phyloP scores from a whole-genome alignment of 106 monocot species.

The Apostasia ramifera region DNA sequence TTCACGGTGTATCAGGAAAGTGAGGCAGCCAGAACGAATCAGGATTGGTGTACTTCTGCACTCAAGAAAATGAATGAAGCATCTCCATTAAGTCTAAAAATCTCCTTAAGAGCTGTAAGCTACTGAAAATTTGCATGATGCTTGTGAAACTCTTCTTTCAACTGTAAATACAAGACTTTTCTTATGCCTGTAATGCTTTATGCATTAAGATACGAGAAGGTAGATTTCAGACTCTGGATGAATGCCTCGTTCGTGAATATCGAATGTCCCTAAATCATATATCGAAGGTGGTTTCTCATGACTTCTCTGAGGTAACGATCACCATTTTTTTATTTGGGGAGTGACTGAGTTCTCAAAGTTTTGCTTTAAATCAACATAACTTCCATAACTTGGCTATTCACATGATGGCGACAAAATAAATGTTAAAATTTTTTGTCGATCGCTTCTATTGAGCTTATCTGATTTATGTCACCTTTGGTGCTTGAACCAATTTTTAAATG shows the following conservation, averaged over 20 bases:
- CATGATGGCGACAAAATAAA: too few relatives aligned
- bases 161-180: neutral
- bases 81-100: constrained; percentile 84
- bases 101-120: constrained; percentile 86
- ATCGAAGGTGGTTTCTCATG: constrained; percentile 48
- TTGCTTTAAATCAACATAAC: too few relatives aligned
- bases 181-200: neutral
- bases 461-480: too few relatives aligned
- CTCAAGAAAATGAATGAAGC: constrained; percentile 84
- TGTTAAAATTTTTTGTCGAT: too few relatives aligned
- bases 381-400: too few relatives aligned
- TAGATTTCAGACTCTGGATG: constrained; percentile 86
- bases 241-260: constrained; percentile 88
- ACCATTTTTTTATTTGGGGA: neutral
- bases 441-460: too few relatives aligned
- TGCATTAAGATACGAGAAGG: constrained; percentile 75
- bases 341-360: too few relatives aligned
- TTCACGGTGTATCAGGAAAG: constrained; percentile 41
- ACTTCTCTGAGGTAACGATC: constrained; percentile 69
- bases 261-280: constrained; percentile 84
- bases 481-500: too few relatives aligned
- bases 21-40: constrained; percentile 54
- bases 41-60: constrained; percentile 84
- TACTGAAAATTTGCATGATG: neutral
- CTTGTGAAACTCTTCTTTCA: neutral